These are phyloP conservation scores for Boletus rex-veris DNA, from an alignment of 768 basidiomycete species.

Conservation along the genomic window DNA sequence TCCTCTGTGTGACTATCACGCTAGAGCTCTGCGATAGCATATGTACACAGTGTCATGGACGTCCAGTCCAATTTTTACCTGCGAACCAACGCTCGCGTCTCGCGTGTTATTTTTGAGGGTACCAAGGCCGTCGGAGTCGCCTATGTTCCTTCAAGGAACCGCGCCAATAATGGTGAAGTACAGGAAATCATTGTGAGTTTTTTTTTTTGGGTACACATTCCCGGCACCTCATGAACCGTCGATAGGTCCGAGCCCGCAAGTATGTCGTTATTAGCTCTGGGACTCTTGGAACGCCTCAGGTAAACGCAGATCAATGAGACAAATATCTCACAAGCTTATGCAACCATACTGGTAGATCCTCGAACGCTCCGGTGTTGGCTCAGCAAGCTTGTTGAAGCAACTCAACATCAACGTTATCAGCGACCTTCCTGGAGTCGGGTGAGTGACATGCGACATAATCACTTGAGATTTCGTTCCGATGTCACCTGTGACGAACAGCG, in stretches of 20 bases:
- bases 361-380: conserved; percentile 69
- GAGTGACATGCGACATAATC: conserved; percentile 18
- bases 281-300: conserved; percentile 65
- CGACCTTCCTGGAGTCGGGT: conserved; percentile 30
- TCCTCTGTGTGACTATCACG: neutral
- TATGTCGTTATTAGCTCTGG: conserved; percentile 63
- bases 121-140: conserved; percentile 69
- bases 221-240: neutral
- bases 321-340: neutral
- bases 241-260: conserved; percentile 54
- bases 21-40: conserved; percentile 37
- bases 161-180: conserved; percentile 47
- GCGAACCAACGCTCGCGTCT: conserved; percentile 62
- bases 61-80: conserved; percentile 64
- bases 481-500: conserved; percentile 33
- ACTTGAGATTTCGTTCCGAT: neutral
- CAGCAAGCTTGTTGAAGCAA: conserved; percentile 49
- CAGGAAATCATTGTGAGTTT: conserved; percentile 52
- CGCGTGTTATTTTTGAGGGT: conserved; percentile 69
- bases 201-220: neutral
- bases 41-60: conserved; percentile 71
- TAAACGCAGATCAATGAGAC: neutral
- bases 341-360: conserved; percentile 43
- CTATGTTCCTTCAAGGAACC: conserved; percentile 62
- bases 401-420: conserved; percentile 28